Conservation (phyloP, 73 alveolate species). For the Tetrahymena borealis region DNA sequence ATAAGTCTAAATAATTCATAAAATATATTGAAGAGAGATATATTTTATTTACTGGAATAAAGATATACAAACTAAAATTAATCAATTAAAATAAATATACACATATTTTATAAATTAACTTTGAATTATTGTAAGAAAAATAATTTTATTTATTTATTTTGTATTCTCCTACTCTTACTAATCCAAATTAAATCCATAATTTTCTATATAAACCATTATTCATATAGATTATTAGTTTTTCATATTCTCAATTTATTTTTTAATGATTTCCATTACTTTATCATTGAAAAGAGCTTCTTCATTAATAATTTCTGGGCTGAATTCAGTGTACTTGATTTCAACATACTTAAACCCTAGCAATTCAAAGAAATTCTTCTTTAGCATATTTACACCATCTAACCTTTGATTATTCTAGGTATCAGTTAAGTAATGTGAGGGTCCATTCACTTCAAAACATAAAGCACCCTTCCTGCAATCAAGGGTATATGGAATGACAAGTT, state of each 20-base stretch:
- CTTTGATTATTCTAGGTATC: neutral
- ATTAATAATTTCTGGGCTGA: neutral
- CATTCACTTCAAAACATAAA: neutral
- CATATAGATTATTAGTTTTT: neutral
- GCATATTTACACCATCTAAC: neutral
- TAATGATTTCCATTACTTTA: neutral
- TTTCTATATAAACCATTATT: too few relatives aligned
- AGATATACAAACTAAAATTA: too few relatives aligned
- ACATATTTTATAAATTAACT: too few relatives aligned
- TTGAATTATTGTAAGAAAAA: too few relatives aligned
- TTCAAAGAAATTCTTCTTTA: neutral
- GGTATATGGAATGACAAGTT: neutral
- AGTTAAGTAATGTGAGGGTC: neutral
- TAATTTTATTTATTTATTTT: too few relatives aligned
- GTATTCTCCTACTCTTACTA: too few relatives aligned
- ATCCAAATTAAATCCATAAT: too few relatives aligned
- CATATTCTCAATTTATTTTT: neutral
- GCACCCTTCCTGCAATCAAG: neutral
- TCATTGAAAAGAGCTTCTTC: neutral
- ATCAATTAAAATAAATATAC: too few relatives aligned
- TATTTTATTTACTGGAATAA: too few relatives aligned
- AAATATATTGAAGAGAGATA: too few relatives aligned
- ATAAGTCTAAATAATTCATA: too few relatives aligned
- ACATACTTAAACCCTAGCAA: neutral
- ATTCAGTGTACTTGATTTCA: neutral